Conservation (phyloP, 83 land plant genomes). For the Picea abies region DNA sequence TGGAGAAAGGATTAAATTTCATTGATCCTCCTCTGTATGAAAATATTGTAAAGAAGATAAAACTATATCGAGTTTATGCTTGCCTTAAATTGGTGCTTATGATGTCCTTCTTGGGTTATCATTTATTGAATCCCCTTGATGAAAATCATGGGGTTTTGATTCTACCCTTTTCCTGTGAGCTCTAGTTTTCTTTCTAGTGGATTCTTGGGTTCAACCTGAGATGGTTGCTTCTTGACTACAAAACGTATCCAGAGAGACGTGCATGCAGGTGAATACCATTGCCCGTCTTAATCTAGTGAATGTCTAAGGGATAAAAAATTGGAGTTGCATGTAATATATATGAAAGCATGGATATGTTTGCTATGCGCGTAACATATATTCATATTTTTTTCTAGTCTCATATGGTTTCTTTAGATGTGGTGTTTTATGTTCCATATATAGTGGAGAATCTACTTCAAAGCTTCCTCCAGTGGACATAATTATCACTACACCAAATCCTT, state of each 20-base stretch:
- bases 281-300: no score
- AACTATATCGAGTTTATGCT: no score
- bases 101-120: no score
- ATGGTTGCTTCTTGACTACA: slow-evolving; percentile 29
- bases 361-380: no score
- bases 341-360: no score
- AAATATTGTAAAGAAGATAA: no score
- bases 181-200: slow-evolving; percentile 38
- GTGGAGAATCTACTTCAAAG: background rate
- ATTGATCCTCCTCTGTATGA: no score
- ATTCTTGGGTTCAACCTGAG: slow-evolving; percentile 16
- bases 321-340: no score
- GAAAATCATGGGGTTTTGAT: slow-evolving; percentile 20
- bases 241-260: slow-evolving; percentile 38
- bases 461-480: slow-evolving; percentile 58
- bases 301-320: no score
- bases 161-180: slow-evolving; percentile 38
- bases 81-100: no score
- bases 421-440: slow-evolving; percentile 10
- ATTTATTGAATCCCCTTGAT: slow-evolving; percentile 24
- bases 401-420: background rate
- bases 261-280: slow-evolving; percentile 1
- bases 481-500: slow-evolving; percentile 11
- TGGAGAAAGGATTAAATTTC: no score
- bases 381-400: no score